Evolutionary conservation across 345 rosid genomes (phyloP).

Genomic region (Citrus medica): DNA sequence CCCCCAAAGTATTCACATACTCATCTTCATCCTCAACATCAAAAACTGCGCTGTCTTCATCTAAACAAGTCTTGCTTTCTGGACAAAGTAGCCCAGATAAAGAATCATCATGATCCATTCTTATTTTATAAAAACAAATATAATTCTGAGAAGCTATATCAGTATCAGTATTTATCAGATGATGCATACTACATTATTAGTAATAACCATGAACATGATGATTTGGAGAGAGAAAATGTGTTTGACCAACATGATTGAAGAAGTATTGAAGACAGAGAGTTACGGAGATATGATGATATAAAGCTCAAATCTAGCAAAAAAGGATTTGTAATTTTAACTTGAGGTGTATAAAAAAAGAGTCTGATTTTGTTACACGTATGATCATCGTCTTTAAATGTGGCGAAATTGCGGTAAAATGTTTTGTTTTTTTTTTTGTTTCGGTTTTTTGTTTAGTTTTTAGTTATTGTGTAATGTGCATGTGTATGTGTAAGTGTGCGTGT

Average conservation of each 20-base stretch:
- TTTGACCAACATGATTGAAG: slow-evolving; percentile 16
- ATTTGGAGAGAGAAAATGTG: slow-evolving; percentile 11
- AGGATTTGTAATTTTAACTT: slow-evolving; percentile 10
- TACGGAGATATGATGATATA: background rate
- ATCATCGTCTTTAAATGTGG: background rate
- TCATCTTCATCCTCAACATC: slow-evolving; percentile 22
- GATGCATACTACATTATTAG: background rate
- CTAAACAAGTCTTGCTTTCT: slow-evolving; percentile 28
- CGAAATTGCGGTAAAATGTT: background rate
- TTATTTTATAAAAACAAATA: background rate
- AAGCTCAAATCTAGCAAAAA: slow-evolving; percentile 8
- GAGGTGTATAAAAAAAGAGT: background rate
- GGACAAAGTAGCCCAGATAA: slow-evolving; percentile 31
- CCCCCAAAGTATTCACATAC: slow-evolving; percentile 29
- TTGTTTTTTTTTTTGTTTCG: background rate
- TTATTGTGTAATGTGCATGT: too few relatives aligned
- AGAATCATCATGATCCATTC: slow-evolving; percentile 29
- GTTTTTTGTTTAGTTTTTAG: too few relatives aligned
- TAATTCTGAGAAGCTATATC: background rate
- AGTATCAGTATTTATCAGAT: background rate
- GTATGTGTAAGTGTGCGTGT: background rate
- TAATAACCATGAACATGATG: slow-evolving; percentile 9
- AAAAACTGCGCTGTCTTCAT: slow-evolving; percentile 8
- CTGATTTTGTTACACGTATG: background rate
- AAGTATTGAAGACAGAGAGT: background rate